Evolutionary conservation across 257 asterid genomes (phyloP), one percentile per base, ranked within the genome.

Genomic region (Scutellaria baicalensis): DNA sequence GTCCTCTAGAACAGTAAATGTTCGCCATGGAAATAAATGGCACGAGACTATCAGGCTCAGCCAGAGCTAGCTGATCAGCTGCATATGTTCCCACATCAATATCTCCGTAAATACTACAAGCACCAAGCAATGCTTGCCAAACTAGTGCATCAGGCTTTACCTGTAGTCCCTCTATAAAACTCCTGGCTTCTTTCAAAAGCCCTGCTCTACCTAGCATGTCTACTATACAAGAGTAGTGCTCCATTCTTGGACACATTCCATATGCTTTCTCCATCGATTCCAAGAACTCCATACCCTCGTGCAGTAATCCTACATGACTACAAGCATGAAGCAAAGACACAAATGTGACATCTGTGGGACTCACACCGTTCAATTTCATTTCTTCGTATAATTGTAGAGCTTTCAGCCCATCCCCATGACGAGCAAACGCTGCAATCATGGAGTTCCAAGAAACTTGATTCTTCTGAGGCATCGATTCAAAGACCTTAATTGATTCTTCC

Each of bases 171-270:
- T 82, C 89, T 17, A 93, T 83, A 20, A 86, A 91, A 11, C 61
- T 23, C 67, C 77, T 91, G 51, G 99, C 95, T 78, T 90, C 97
- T 59, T 64, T 54, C 50, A 93, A n/a, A 31, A 78, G 85, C 17
- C 98, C 91, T 2, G 95, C 92, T 17, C 98, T 76, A 20, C 98
- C 97, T 16, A 93, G 86, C 95, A 93, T 86, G 82, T 93, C 97
- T 13, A 90, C 88, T 18, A 88, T 64, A 58, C 93, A 86, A 21
- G 97, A 92, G 18, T 90, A 84, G 69, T 93, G 98, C 79, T 93
- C 97, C 84, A 76, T 84, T 47, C 91, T 84, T 11, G 98, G 98
- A 55, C 27, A 64, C 75, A 93, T 77, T 39, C 82, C 79, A 31
- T 79, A 70, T 1, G 50, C 45, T 61, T 20, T 83, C 74, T 84